Conservation (phyloP, 2,329 filamentous ascomycete genomes). For the Cryphonectria radicalis region DNA sequence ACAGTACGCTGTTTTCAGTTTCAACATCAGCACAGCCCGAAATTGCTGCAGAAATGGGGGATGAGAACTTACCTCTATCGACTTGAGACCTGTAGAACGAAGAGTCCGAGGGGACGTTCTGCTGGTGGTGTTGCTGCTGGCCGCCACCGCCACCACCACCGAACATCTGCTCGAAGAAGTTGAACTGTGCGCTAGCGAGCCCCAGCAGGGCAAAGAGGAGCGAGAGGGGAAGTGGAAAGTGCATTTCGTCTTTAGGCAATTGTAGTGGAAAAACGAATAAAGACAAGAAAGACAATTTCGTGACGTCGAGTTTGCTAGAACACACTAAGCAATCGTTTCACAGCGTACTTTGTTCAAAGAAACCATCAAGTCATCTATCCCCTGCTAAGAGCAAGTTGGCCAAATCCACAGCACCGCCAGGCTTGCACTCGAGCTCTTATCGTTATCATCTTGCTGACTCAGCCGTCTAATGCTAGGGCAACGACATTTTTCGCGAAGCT, state of each 20-base stretch:
- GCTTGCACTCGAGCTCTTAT: slow-evolving; percentile 17
- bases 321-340: background rate
- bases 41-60: background rate
- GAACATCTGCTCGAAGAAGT: slow-evolving; percentile 99
- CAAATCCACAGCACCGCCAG: slow-evolving; percentile 15
- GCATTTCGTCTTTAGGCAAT: slow-evolving; percentile 31
- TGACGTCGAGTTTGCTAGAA: background rate
- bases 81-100: slow-evolving; percentile 76
- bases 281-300: background rate
- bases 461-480: slow-evolving; percentile 18
- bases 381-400: slow-evolving; percentile 23
- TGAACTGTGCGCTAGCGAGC: slow-evolving; percentile 77
- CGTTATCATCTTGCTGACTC: slow-evolving; percentile 26
- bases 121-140: slow-evolving; percentile 59
- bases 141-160: slow-evolving; percentile 55
- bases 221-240: slow-evolving; percentile 41
- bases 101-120: slow-evolving; percentile 85
- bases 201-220: slow-evolving; percentile 62
- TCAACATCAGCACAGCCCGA: slow-evolving; percentile 9
- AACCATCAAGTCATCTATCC: background rate
- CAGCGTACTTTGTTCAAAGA: background rate
- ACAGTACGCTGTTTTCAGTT: slow-evolving; percentile 68
- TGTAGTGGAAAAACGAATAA: background rate
- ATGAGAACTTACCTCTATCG: slow-evolving; percentile 57
- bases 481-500: slow-evolving; percentile 19